These are phyloP conservation scores for Phytophthora ohioensis DNA, from an alignment of 352 stramenopile species.

Conservation along the genomic window DNA sequence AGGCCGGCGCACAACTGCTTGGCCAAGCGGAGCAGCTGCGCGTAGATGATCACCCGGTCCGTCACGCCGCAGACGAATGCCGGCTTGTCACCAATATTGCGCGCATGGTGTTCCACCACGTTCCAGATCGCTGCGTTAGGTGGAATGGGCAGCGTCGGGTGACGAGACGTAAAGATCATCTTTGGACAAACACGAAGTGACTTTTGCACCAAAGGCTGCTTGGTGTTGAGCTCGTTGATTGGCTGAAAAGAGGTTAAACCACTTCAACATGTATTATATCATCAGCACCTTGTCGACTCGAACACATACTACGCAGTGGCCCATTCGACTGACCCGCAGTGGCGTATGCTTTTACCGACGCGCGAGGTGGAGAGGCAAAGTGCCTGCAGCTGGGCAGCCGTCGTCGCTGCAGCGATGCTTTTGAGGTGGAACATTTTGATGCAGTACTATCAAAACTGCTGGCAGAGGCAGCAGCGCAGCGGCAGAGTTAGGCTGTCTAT, in stretches of 20 bases:
- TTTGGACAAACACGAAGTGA: constrained; percentile 1
- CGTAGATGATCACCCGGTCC: constrained; percentile 44
- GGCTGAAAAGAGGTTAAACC: constrained; percentile 10
- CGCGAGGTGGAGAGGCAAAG: too few species aligned
- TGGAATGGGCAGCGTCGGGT: constrained; percentile 33
- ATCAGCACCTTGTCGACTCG: constrained; percentile 6
- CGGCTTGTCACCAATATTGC: constrained; percentile 24
- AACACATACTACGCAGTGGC: neutral
- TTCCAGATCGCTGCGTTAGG: constrained; percentile 45
- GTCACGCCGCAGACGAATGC: constrained; percentile 54
- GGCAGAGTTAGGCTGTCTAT: too few species aligned
- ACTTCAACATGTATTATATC: constrained; percentile 11
- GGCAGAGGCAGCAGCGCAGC: too few species aligned
- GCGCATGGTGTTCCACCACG: constrained; percentile 34
- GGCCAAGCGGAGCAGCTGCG: constrained; percentile 31
- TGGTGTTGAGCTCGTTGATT: constrained; percentile 1
- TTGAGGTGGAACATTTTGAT: too few species aligned
- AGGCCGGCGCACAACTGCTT: constrained; percentile 41
- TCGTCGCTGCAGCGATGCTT: too few species aligned
- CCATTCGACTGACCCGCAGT: neutral
- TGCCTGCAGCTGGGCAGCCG: too few species aligned
- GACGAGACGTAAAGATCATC: constrained; percentile 52
- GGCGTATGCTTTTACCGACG: too few species aligned
- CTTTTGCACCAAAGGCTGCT: neutral
- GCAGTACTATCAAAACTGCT: too few species aligned